These are phyloP conservation scores for Thermothelomyces thermophilus DNA, from an alignment of 2,329 filamentous ascomycete genomes.

Conservation along the genomic window DNA sequence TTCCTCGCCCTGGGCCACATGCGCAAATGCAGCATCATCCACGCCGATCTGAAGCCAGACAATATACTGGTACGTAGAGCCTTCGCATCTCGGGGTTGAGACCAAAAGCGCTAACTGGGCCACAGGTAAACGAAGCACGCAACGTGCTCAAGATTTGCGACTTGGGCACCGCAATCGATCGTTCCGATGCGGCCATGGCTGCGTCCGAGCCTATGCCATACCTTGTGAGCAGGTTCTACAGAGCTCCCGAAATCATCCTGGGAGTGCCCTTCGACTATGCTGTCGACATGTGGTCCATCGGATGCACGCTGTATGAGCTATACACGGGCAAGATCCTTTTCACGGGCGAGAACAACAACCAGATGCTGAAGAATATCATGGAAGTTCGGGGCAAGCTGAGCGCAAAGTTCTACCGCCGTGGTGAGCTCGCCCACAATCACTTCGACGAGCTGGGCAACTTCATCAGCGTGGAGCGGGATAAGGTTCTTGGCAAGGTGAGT, in stretches of 20 bases:
- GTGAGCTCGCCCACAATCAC: constrained; percentile 67
- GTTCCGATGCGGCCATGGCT: constrained; percentile 65
- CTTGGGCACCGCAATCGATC: constrained; percentile 89
- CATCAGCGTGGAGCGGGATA: constrained; percentile 77
- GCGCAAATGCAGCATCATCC: constrained; percentile 86
- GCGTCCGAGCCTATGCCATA: constrained; percentile 87
- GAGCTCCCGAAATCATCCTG: constrained; percentile 92
- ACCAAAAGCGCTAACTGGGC: constrained; percentile 25
- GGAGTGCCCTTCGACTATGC: constrained; percentile 94
- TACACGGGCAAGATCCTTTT: constrained; percentile 98
- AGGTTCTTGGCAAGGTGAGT: constrained; percentile 68
- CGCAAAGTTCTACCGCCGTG: constrained; percentile 78
- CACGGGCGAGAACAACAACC: constrained; percentile 91
- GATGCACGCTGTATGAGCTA: constrained; percentile 92
- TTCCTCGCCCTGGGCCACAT: constrained; percentile 84
- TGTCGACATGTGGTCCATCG: constrained; percentile 96
- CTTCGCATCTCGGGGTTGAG: too few relatives aligned
- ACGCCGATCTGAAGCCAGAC: constrained; percentile 95
- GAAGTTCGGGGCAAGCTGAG: constrained; percentile 91
- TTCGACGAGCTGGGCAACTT: constrained; percentile 85
- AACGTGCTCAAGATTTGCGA: constrained; percentile 92
- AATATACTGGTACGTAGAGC: constrained; percentile 71
- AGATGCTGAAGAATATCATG: constrained; percentile 96
- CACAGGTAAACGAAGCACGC: constrained; percentile 69
- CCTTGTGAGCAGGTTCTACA: constrained; percentile 93